Evolutionary conservation across 2,329 filamentous ascomycete species (phyloP).

Genomic region (Tolypocladium tropicale): DNA sequence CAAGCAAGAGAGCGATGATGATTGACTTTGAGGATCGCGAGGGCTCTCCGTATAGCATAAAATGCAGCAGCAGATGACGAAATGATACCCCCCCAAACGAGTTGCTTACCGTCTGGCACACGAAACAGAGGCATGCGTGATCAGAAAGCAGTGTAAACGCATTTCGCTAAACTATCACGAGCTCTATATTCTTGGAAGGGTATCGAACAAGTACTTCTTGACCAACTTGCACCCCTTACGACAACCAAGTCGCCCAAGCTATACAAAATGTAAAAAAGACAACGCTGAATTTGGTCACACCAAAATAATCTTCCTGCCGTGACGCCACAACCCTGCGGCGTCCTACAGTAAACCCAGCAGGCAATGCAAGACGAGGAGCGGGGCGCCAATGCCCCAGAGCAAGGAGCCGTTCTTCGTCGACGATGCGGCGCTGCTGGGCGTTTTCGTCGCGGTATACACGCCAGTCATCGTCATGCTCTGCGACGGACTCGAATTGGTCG

Average conservation of each 20-base stretch:
- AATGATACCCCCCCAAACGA: slow-evolving; percentile 7
- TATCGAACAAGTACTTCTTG: background rate
- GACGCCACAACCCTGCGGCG: background rate
- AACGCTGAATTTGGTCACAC: too few relatives aligned
- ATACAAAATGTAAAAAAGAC: background rate
- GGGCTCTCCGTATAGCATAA: background rate
- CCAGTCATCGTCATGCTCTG: slow-evolving; percentile 17
- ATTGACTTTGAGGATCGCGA: background rate
- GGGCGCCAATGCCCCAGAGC: background rate
- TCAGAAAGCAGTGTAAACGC: background rate
- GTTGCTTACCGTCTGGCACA: background rate
- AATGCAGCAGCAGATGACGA: background rate
- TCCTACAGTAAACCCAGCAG: background rate
- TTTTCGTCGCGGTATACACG: slow-evolving; percentile 24
- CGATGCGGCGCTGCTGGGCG: slow-evolving; percentile 9
- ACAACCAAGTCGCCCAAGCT: background rate
- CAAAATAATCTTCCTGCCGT: too few relatives aligned
- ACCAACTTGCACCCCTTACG: background rate
- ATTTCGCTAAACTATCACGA: background rate
- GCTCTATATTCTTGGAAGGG: background rate
- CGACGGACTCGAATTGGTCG: slow-evolving; percentile 9
- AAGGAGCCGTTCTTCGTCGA: background rate
- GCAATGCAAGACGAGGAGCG: background rate
- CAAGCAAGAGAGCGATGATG: slow-evolving; percentile 11
- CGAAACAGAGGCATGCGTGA: background rate